Conservation (phyloP, 441 rosid genomes). For the Euphorbia neoarborescens region DNA sequence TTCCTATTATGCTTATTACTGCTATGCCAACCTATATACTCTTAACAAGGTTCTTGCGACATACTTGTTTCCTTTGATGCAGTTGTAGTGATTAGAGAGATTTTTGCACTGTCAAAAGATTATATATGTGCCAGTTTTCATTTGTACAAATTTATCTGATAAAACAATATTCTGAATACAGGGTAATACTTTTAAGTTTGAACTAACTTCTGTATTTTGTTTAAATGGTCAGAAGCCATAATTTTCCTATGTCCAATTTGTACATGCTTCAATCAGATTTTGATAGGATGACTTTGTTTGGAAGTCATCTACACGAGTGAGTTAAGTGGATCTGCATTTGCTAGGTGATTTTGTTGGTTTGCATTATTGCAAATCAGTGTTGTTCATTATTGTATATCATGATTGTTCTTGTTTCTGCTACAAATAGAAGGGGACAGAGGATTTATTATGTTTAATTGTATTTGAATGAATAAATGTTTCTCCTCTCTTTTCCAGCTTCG, state of each 20-base stretch:
- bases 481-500: conserved; percentile 48
- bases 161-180: neutral
- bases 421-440: neutral
- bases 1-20: conserved; percentile 66
- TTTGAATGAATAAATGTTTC: conserved; percentile 5
- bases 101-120: conserved; percentile 9
- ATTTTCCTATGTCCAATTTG: neutral
- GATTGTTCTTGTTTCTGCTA: neutral
- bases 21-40: conserved; percentile 60
- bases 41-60: conserved; percentile 45
- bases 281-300: neutral
- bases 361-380: neutral
- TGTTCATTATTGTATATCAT: neutral
- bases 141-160: conserved; percentile 12
- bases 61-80: conserved; percentile 10
- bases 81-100: neutral
- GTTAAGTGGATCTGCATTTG: conserved; percentile 3
- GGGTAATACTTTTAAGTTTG: neutral
- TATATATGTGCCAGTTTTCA: neutral
- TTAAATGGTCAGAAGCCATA: neutral
- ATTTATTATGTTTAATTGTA: conserved; percentile 7
- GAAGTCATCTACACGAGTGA: neutral
- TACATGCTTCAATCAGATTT: conserved; percentile 6
- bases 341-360: conserved; percentile 2
- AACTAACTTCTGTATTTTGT: neutral